These are phyloP conservation scores for Kwoniella europaea DNA, from an alignment of 768 basidiomycete genomes.

Conservation along the genomic window DNA sequence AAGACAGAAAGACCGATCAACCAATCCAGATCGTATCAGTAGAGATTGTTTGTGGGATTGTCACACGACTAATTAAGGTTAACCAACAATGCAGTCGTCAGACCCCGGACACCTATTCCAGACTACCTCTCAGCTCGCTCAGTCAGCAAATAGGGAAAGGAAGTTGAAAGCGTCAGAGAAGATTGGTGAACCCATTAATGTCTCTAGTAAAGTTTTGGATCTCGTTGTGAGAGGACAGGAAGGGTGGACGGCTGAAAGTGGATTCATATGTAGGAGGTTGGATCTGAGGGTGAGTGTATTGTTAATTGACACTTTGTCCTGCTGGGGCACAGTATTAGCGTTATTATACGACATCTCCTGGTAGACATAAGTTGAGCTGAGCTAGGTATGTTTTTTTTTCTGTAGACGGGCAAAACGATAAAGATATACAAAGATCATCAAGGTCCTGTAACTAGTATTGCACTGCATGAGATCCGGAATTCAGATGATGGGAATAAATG, in stretches of 20 bases:
- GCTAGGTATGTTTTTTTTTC: background rate
- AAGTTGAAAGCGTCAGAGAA: constrained; percentile 74
- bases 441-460: constrained; percentile 84
- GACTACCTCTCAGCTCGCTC: constrained; percentile 71
- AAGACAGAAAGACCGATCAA: too few species aligned
- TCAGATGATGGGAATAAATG: constrained; percentile 15
- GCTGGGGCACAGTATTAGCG: background rate
- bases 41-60: too few species aligned
- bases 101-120: constrained; percentile 68
- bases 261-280: constrained; percentile 72
- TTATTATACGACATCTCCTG: too few species aligned
- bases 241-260: constrained; percentile 89
- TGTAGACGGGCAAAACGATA: constrained; percentile 77
- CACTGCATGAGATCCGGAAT: constrained; percentile 61
- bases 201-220: constrained; percentile 75
- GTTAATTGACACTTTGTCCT: background rate
- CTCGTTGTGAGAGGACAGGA: constrained; percentile 69
- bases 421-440: constrained; percentile 81
- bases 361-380: too few species aligned
- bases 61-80: too few species aligned
- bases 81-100: constrained; percentile 61
- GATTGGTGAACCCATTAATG: constrained; percentile 77
- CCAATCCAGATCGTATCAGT: too few species aligned
- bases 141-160: constrained; percentile 64
- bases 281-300: constrained; percentile 71